These are phyloP conservation scores for Bryoerythrophyllum caledonicum DNA, from an alignment of 225 moss, liverwort and hornwort species.

Conservation along the genomic window DNA sequence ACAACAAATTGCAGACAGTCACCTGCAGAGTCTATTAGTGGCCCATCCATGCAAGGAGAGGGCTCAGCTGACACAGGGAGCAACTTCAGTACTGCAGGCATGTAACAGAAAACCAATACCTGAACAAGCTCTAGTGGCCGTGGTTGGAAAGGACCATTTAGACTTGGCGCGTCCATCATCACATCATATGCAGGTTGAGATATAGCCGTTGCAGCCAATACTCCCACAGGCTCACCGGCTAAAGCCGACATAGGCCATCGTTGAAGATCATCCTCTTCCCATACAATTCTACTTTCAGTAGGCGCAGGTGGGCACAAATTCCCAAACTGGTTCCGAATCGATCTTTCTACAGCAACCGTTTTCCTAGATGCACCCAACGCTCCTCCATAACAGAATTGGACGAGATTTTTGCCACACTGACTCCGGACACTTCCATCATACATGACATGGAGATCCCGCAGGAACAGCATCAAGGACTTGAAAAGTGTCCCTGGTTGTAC, in stretches of 20 bases:
- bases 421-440: slow-evolving; percentile 85
- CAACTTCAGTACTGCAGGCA: neutral
- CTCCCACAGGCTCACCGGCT: slow-evolving; percentile 82
- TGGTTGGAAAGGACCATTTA: slow-evolving; percentile 64
- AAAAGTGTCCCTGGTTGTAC: slow-evolving; percentile 77
- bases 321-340: slow-evolving; percentile 5
- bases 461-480: slow-evolving; percentile 75
- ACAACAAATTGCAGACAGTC: slow-evolving; percentile 7
- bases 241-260: slow-evolving; percentile 41
- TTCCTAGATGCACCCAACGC: slow-evolving; percentile 22
- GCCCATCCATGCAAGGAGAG: neutral
- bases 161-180: slow-evolving; percentile 70
- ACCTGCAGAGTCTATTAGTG: neutral
- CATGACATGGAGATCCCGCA: slow-evolving; percentile 69
- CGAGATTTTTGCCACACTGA: slow-evolving; percentile 51
- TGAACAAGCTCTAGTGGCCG: slow-evolving; percentile 71
- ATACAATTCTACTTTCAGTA: slow-evolving; percentile 3
- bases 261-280: slow-evolving; percentile 30
- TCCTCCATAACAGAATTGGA: slow-evolving; percentile 73
- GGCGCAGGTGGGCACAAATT: slow-evolving; percentile 6
- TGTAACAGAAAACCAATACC: slow-evolving; percentile 32
- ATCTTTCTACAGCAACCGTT: neutral
- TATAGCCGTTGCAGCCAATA: slow-evolving; percentile 78
- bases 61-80: neutral
- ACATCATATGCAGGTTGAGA: slow-evolving; percentile 82